Evolutionary conservation across 257 asterid species (phyloP).

Genomic region (Coffea eugenioides): DNA sequence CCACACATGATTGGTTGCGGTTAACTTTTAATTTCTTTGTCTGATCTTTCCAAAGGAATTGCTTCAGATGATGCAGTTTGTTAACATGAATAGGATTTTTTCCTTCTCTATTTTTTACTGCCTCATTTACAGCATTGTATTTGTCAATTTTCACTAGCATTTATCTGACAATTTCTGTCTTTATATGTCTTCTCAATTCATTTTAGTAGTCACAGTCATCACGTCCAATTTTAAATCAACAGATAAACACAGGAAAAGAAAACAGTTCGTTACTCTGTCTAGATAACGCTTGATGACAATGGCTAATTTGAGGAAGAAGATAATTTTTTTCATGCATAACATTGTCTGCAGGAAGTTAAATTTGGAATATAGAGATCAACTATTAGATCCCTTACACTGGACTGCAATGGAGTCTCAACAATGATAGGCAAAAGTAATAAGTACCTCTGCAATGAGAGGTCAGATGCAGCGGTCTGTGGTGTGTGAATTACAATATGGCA

Average conservation of each 20-base stretch:
- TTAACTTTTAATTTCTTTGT: neutral
- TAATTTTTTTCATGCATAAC: neutral
- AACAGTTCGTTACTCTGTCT: neutral
- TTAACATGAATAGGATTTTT: neutral
- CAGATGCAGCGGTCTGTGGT: neutral
- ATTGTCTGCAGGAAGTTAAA: neutral
- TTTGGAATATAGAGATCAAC: neutral
- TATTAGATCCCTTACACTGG: neutral
- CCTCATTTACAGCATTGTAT: too few species aligned
- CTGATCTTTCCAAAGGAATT: neutral
- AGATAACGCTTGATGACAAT: neutral
- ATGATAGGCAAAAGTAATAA: neutral
- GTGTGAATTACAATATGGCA: neutral
- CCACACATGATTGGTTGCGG: neutral
- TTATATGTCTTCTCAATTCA: neutral
- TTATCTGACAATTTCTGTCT: neutral
- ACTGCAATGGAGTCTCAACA: neutral
- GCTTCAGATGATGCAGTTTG: neutral
- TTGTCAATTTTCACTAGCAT: neutral
- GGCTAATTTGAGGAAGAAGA: neutral
- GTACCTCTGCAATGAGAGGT: neutral
- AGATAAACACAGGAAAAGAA: neutral
- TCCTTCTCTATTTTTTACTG: too few species aligned
- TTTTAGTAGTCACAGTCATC: neutral
- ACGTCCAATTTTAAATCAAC: neutral